phyloP scores from a whole-genome alignment of 2,329 filamentous ascomycete species.

The Ceratocystis destructans region DNA sequence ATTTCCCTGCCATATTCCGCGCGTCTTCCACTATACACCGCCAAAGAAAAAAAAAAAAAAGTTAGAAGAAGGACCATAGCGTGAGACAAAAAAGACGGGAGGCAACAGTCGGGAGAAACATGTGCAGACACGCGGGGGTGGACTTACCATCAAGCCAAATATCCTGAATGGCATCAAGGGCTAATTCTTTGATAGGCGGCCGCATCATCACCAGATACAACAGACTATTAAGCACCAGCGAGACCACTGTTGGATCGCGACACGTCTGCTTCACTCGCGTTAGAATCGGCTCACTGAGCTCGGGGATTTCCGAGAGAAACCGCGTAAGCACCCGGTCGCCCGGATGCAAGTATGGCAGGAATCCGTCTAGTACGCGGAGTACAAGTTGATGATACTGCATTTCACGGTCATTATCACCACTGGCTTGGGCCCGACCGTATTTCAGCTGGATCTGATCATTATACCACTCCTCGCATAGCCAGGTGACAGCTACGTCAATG shows the following conservation, averaged over 20 bases:
- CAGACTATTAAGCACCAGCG: constrained; percentile 49
- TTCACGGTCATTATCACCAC: constrained; percentile 21
- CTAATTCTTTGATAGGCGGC: constrained; percentile 48
- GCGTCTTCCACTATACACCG: constrained; percentile 43
- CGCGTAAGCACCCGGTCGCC: constrained; percentile 82
- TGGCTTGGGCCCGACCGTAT: no score
- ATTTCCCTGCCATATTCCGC: constrained; percentile 47
- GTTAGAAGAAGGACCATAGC: constrained; percentile 11
- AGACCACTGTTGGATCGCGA: constrained; percentile 50
- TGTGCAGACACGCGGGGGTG: background rate
- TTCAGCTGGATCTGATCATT: constrained; percentile 45
- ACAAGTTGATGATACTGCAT: constrained; percentile 66
- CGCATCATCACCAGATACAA: constrained; percentile 55
- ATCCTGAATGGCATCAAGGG: constrained; percentile 51
- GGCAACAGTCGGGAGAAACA: no score
- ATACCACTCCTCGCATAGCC: constrained; percentile 98
- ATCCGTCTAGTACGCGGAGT: constrained; percentile 70
- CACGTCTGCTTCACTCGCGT: constrained; percentile 56
- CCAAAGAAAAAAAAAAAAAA: background rate
- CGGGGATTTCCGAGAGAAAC: constrained; percentile 82
- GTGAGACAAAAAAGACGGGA: background rate
- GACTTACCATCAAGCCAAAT: constrained; percentile 53
- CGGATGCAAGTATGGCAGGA: constrained; percentile 79
- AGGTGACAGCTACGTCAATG: constrained; percentile 80
- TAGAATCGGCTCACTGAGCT: constrained; percentile 58